Base-by-base conservation (phyloP, 805 yeast genomes). In the Yamadazyma tumulicola region DNA sequence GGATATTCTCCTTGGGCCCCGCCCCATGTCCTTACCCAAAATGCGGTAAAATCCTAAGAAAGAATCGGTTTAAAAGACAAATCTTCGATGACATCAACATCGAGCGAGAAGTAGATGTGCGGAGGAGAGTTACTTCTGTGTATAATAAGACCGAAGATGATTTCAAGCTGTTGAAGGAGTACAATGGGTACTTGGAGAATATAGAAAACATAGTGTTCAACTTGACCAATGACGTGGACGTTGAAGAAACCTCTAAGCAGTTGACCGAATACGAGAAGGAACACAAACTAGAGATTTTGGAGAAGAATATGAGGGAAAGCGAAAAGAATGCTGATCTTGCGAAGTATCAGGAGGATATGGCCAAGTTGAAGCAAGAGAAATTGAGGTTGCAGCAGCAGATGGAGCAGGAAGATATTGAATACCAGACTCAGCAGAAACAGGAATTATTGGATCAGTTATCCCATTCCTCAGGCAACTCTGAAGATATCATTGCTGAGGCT, bases 21-120 rank as follows among this genome's bases (percentile, higher is more conserved):
- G 93, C 96, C 0, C 93, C 89, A 14, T 93, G 99, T 56, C 98
- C 98, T 1, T 91, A 89, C 56, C 84, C 88, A 4, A 79, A 81
- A 34, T 93, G 99, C 66, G 88, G 81, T 38, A 86, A 83, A 66
- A 85, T 81, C 8, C 66, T 93, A 42, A 69, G 98, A 47, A 85
- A 85, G 69, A 86, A 86, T 60, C 78, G 79, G 62, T 93, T 93
- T 68, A 94, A 93, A 64, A 74, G 85, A 25, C 98, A 93, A 62
- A 74, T 88, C 2, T 93, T 93, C 54, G 97, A 91, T 47, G 97
- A 93, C 59, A 75, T 93, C 25, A 69, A 59, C 6, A 95, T 93
- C 3, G 99, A 93, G 57, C 75, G 83, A 42, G 99, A 93, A 54
- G 87, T 94, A 24, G 97, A 93, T 57, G 77, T 89, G 13, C 72